Conservation (phyloP, 306 rosid species). For the Cucurbita argyrosperma region DNA sequence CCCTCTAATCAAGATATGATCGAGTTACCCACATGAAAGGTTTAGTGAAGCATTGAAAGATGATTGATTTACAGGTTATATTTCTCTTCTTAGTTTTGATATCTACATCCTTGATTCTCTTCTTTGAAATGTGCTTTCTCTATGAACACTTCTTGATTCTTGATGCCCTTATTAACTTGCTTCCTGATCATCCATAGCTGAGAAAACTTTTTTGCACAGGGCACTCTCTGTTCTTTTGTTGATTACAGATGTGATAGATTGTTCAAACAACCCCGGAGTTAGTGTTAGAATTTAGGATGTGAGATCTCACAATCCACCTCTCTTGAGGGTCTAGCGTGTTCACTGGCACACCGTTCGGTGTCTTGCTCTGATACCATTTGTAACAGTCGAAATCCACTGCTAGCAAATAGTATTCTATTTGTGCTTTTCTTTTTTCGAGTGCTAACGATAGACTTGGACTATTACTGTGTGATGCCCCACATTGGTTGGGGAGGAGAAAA, state of each 20-base stretch:
- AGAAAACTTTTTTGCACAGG: background rate
- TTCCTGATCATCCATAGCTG: background rate
- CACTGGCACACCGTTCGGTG: fast-evolving
- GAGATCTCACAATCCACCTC: no score
- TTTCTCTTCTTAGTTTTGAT: background rate
- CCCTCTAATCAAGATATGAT: background rate
- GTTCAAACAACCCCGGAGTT: background rate
- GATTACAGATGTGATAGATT: background rate
- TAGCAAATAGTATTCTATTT: no score
- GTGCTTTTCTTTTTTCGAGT: no score
- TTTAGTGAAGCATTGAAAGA: background rate
- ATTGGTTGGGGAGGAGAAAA: no score
- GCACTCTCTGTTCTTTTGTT: background rate
- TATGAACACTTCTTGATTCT: background rate
- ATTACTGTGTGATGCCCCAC: no score
- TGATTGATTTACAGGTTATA: background rate
- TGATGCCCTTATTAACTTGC: background rate
- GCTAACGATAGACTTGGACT: no score
- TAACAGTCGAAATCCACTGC: no score
- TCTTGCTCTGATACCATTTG: no score
- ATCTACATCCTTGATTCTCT: background rate
- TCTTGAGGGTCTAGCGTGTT: no score
- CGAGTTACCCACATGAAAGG: background rate
- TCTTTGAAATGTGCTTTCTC: background rate
- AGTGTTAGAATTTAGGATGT: background rate